Conservation (phyloP, 78 protist species). For the Polysphondylium violaceum region DNA sequence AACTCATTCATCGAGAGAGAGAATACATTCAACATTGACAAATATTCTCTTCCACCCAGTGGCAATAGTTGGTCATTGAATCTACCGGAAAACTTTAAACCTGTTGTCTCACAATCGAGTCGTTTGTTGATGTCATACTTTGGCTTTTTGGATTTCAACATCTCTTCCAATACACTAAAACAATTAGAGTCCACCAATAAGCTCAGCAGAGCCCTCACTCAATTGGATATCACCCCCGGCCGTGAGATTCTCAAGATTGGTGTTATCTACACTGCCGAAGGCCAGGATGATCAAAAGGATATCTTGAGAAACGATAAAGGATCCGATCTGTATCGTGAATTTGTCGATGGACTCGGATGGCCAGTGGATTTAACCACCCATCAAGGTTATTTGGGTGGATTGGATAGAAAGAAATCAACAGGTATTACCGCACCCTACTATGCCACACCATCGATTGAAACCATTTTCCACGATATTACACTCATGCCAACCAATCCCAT, state of each 20-base stretch:
- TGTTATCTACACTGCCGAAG: constrained; percentile 91
- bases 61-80: constrained; percentile 7
- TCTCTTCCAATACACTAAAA: not conserved
- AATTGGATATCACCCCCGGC: constrained; percentile 70
- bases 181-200: constrained; percentile 40
- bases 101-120: constrained; percentile 36
- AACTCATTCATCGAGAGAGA: constrained; percentile 26
- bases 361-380: constrained; percentile 75
- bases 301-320: constrained; percentile 82
- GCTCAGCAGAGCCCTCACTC: constrained; percentile 33
- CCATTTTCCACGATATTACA: constrained; percentile 93
- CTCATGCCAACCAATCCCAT: constrained; percentile 85
- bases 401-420: constrained; percentile 82
- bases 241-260: constrained; percentile 94
- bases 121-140: constrained; percentile 57
- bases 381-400: constrained; percentile 88
- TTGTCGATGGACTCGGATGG: constrained; percentile 92
- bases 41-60: constrained; percentile 4
- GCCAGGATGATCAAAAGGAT: constrained; percentile 91
- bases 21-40: not conserved
- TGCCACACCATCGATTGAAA: constrained; percentile 86
- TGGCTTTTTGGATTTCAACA: constrained; percentile 38
- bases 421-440: constrained; percentile 89
- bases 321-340: constrained; percentile 82
- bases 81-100: constrained; percentile 1